Conservation (phyloP, 1,284 basidiomycete genomes). For the Puccinia coronata region DNA sequence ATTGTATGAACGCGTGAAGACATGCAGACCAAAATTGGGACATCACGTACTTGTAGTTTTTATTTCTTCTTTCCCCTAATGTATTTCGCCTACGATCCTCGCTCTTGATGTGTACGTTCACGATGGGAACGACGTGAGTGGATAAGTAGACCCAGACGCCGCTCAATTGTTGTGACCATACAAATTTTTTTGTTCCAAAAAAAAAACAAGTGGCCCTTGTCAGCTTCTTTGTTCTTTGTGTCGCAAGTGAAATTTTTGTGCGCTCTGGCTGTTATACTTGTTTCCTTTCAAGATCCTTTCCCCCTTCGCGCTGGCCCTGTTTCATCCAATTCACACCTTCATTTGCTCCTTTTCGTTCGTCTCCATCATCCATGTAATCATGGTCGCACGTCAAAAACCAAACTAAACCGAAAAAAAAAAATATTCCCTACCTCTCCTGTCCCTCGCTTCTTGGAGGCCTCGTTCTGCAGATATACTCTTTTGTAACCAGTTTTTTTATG, state of each 20-base stretch:
- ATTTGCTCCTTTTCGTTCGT: constrained; percentile 3
- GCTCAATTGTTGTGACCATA: neutral
- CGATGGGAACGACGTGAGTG: neutral
- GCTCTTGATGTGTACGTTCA: constrained; percentile 1
- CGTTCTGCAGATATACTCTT: neutral
- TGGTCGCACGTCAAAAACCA: too few relatives aligned
- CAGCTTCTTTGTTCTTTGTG: constrained; percentile 2
- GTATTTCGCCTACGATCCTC: constrained; percentile 12
- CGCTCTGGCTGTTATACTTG: neutral
- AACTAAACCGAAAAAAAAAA: neutral
- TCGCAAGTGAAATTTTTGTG: neutral
- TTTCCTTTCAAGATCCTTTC: neutral
- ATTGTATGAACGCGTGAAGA: neutral
- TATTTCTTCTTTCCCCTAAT: constrained; percentile 1
- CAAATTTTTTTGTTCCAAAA: neutral
- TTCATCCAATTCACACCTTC: constrained; percentile 4
- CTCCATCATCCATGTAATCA: neutral
- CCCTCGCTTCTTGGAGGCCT: neutral
- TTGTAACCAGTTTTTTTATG: neutral
- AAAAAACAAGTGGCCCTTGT: neutral
- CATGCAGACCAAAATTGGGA: neutral
- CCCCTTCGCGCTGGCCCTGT: neutral
- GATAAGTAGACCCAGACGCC: neutral
- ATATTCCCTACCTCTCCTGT: neutral
- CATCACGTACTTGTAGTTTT: constrained; percentile 17